Percentiles rank a stretch among this genome's conserved stretches.
phyloP scores from a whole-genome alignment of 2,329 filamentous ascomycete genomes.

The Aspergillus ibericus region DNA sequence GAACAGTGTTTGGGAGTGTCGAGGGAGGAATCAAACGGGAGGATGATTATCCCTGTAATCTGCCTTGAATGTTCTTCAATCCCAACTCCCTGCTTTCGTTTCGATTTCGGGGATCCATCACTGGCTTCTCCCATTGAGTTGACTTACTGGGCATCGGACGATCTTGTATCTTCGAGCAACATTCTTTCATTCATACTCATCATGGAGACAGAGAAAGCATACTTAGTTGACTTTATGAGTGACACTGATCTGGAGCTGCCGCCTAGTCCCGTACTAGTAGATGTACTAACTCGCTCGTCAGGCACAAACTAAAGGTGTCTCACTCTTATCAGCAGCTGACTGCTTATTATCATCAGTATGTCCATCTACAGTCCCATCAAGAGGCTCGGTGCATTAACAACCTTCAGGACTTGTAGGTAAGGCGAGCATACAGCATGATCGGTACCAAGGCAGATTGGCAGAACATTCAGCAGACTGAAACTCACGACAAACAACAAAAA shows the following conservation, averaged over 20 bases:
- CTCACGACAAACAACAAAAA: background rate
- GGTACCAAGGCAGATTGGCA: no score
- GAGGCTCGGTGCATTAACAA: background rate
- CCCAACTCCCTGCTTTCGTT: constrained; percentile 7
- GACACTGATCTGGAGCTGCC: background rate
- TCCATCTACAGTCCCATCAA: background rate
- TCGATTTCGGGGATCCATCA: background rate
- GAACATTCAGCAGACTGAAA: no score
- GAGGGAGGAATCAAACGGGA: constrained; percentile 29
- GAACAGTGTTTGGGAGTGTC: constrained; percentile 19
- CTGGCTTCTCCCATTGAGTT: background rate
- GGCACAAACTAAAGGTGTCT: background rate
- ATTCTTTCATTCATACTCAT: constrained; percentile 4
- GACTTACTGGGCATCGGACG: background rate
- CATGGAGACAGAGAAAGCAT: background rate
- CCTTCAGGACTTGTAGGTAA: no score
- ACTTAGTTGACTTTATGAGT: background rate
- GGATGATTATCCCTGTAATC: constrained; percentile 19
- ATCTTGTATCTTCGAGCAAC: constrained; percentile 2
- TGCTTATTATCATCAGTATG: background rate
- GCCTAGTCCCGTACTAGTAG: background rate
- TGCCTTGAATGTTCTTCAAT: constrained; percentile 14
- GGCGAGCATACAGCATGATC: no score
- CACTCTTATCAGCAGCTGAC: background rate
- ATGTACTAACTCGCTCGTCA: background rate